Evolutionary conservation across 805 yeast genomes (phyloP).

Genomic region (Candida pseudofarinosa): DNA sequence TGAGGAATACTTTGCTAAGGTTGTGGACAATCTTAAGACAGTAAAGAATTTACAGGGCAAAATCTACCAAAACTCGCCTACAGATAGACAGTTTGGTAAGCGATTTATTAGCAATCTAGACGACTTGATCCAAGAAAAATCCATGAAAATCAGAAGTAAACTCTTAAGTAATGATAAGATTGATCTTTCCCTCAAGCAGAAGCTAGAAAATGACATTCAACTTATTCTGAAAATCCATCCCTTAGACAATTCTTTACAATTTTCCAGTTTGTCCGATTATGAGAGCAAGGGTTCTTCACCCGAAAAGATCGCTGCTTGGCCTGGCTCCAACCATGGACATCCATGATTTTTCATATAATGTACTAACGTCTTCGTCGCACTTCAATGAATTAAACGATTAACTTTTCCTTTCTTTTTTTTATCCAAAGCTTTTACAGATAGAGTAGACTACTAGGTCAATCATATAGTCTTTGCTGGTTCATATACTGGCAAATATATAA

Average conservation of each 20-base stretch:
- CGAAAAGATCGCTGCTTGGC: constrained; percentile 53
- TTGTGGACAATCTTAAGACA: constrained; percentile 34
- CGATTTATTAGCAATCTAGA: constrained; percentile 35
- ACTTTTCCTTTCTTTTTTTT: too few species aligned
- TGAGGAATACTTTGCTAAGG: constrained; percentile 20
- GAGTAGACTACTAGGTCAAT: too few species aligned
- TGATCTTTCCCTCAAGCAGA: constrained; percentile 11
- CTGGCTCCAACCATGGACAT: constrained; percentile 65
- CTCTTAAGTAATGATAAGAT: constrained; percentile 18
- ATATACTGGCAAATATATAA: too few species aligned
- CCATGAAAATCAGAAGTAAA: constrained; percentile 13
- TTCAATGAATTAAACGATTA: too few species aligned
- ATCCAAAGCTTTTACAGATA: too few species aligned
- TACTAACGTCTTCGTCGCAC: too few species aligned
- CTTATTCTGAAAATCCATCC: constrained; percentile 8
- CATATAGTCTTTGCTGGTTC: background rate
- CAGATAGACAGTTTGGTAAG: constrained; percentile 49
- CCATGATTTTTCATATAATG: too few species aligned
- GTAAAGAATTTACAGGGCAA: constrained; percentile 43
- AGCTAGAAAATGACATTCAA: constrained; percentile 12
- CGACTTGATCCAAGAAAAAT: constrained; percentile 27
- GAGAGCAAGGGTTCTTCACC: constrained; percentile 22
- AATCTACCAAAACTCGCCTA: constrained; percentile 44
- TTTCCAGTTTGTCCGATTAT: constrained; percentile 15
- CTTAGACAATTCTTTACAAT: constrained; percentile 10